Evolutionary conservation across 2,329 filamentous ascomycete genomes (phyloP).

Genomic region (Fusarium sp.): DNA sequence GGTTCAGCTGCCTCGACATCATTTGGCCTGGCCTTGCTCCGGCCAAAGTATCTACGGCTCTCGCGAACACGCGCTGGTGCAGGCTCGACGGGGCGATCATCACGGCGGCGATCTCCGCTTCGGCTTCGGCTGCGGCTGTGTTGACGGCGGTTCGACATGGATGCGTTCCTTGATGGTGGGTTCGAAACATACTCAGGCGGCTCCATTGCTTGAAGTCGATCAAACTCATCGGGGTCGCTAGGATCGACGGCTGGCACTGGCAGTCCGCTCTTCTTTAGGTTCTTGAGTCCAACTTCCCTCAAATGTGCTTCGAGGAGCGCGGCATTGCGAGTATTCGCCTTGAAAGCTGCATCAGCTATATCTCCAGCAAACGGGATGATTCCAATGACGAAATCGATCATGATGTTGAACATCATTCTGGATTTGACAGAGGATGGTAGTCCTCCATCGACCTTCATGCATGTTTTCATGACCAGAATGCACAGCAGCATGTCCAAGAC

Average conservation of each 20-base stretch:
- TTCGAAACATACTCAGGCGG: constrained; percentile 49
- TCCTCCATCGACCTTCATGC: constrained; percentile 80
- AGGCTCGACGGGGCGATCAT: constrained; percentile 46
- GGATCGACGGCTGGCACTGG: constrained; percentile 64
- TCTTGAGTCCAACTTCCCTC: constrained; percentile 74
- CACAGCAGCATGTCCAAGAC: constrained; percentile 79
- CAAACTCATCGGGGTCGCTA: constrained; percentile 66
- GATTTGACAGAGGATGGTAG: constrained; percentile 72
- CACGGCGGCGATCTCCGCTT: constrained; percentile 27
- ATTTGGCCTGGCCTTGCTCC: constrained; percentile 47
- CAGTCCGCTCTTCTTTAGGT: constrained; percentile 61
- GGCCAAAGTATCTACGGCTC: constrained; percentile 49
- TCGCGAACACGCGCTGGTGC: constrained; percentile 48
- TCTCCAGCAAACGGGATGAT: constrained; percentile 84
- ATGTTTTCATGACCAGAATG: constrained; percentile 79
- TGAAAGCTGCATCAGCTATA: constrained; percentile 77
- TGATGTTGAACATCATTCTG: constrained; percentile 85
- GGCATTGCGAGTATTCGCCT: constrained; percentile 83
- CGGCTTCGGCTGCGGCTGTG: constrained; percentile 34
- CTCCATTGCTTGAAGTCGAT: constrained; percentile 55
- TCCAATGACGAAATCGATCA: constrained; percentile 79
- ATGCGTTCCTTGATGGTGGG: constrained; percentile 44
- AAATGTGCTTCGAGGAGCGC: constrained; percentile 77
- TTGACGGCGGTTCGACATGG: constrained; percentile 43
- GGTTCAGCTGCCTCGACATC: constrained; percentile 52